A percentile compares a stretch with the other conserved stretches of the same genome.
Evolutionary conservation across 768 basidiomycete genomes (phyloP).

Genomic region (Erythrobasidium yunnanense): DNA sequence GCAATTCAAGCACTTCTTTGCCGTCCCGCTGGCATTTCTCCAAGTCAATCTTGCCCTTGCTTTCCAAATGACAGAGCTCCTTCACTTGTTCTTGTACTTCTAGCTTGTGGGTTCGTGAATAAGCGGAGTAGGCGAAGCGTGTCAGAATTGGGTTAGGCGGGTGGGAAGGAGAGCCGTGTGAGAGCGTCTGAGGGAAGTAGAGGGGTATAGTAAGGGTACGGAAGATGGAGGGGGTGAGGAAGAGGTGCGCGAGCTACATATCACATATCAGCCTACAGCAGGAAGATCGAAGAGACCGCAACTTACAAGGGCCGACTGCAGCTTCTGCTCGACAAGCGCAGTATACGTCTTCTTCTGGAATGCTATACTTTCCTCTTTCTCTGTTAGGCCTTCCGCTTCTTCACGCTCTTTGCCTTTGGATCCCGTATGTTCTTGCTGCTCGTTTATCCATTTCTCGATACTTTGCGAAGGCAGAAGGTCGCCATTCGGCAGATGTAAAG

Average conservation of each 20-base stretch:
- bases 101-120: background rate
- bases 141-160: conserved; percentile 7
- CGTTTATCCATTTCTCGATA: conserved; percentile 5
- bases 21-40: conserved; percentile 2
- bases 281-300: too few species aligned
- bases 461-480: conserved; percentile 8
- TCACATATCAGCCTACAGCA: background rate
- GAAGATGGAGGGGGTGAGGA: conserved; percentile 15
- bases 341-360: conserved; percentile 14
- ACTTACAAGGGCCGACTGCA: conserved; percentile 16
- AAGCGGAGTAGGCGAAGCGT: conserved; percentile 9
- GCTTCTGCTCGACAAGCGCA: conserved; percentile 10
- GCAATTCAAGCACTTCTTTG: background rate
- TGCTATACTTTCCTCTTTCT: conserved; percentile 7
- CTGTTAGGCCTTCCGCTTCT: background rate
- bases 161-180: conserved; percentile 10
- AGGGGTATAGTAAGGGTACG: conserved; percentile 13
- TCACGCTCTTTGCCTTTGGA: background rate
- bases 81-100: conserved; percentile 19
- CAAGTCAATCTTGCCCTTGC: conserved; percentile 1
- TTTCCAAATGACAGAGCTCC: background rate
- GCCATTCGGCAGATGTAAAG: conserved; percentile 10
- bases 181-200: conserved; percentile 21
- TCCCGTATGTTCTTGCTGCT: background rate
- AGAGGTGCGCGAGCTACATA: conserved; percentile 16